Evolutionary conservation across 305 asterid species (phyloP).

Genomic region (Fraxinus platypoda): DNA sequence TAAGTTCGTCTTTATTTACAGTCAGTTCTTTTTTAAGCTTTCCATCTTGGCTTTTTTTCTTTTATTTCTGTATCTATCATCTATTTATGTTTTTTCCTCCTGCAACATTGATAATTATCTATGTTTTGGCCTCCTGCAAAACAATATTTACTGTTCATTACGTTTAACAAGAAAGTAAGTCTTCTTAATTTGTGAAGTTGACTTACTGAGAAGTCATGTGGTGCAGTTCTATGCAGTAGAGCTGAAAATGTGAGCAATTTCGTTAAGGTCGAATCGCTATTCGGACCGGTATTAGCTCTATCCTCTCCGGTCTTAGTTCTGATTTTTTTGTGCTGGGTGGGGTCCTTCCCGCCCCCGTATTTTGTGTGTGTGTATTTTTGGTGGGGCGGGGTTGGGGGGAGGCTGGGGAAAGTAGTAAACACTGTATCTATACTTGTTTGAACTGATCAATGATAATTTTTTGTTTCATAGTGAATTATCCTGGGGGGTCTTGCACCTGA

Average conservation of each 20-base stretch:
- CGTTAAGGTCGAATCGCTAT: constrained; percentile 72
- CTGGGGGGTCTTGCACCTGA: neutral
- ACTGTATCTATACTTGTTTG: neutral
- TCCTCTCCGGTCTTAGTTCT: neutral
- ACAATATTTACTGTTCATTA: neutral
- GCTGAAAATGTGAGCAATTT: constrained; percentile 87
- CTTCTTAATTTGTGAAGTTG: neutral
- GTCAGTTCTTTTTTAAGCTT: neutral
- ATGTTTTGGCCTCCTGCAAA: constrained; percentile 1
- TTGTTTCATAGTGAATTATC: neutral
- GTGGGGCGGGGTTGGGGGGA: too few species aligned
- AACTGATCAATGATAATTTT: neutral
- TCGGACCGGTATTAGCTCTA: constrained; percentile 56
- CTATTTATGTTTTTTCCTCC: neutral
- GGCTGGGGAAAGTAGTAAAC: neutral
- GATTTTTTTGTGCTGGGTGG: neutral
- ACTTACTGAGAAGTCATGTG: constrained; percentile 6
- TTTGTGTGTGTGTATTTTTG: too few species aligned
- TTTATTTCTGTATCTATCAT: neutral
- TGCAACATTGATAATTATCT: neutral
- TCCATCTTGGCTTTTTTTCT: neutral
- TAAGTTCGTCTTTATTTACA: constrained; percentile 24
- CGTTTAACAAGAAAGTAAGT: neutral
- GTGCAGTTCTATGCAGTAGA: constrained; percentile 88
- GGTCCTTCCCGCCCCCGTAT: neutral